Base-by-base conservation (phyloP, 305 asterid species). In the Fraxinus xanthoxyloides region DNA sequence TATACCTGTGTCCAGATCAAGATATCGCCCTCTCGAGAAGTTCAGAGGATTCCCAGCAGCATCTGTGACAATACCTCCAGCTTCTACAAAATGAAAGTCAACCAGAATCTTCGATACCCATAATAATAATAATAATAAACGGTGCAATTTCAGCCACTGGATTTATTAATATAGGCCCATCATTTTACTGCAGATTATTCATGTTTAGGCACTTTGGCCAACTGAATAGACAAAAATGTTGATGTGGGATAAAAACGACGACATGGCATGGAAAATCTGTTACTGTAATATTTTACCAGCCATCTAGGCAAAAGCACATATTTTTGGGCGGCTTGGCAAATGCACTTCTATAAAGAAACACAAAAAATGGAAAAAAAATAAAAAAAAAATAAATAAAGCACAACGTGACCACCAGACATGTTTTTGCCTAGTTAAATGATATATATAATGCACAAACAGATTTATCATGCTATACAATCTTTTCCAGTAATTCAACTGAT, bases 31-130 rank as follows among this genome's bases (percentile, higher is more conserved):
- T 85, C 76, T 91, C 0, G 99, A 95, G 88, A 95, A 95, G 88
- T 95, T 97, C 87, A 95, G 89, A 12, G 97, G 93, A 48, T 86
- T 90, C 84, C 99, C 99, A 51, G 90, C 91, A 72, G 97, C 99
- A 86, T 95, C 99, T 5, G 88, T 28, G 13, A 84, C 98, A 21
- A 94, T 85, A 76, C 98, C 99, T 84, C 99, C 99, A 75, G 99
- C 99, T 90, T 95, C 98, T 93, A 92, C 87, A 83, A 65, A 76
- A 83, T 21, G 30, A 26, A 80, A 75, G 26, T 5, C 26, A 36
- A 13, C 17, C 7, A 51, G 10, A 51, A n/a, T 59, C 46, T 35
- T 75, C 9, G 76, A 24, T 19, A 24, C 78, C 65, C 61, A 40
- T n/a, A 15, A 72, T 31, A 13, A 70, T 28, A 10, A 46, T 9